A percentile compares a stretch with the other conserved stretches of the same genome.
Conservation (phyloP, 2,329 filamentous ascomycete species). For the Penicillium janthinellum region DNA sequence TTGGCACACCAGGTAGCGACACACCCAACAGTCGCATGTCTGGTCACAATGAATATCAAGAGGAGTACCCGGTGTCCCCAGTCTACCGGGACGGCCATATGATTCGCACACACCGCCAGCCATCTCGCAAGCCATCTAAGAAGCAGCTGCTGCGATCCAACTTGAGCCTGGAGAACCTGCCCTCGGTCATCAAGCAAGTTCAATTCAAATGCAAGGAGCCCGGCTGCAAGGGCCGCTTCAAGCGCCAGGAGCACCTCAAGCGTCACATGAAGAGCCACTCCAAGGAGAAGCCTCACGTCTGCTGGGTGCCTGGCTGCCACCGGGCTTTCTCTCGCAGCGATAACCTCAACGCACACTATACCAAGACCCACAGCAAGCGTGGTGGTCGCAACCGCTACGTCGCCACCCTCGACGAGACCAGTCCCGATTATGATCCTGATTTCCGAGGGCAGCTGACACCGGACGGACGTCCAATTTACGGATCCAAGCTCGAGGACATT, state of each 20-base stretch:
- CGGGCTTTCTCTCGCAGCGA: slow-evolving; percentile 48
- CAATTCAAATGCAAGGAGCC: slow-evolving; percentile 46
- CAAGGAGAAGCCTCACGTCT: slow-evolving; percentile 47
- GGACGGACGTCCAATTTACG: slow-evolving; percentile 45
- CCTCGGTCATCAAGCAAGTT: slow-evolving; percentile 44
- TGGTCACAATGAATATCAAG: slow-evolving; percentile 38
- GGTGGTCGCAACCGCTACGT: slow-evolving; percentile 50
- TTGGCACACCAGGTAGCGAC: slow-evolving; percentile 38
- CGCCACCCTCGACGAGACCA: slow-evolving; percentile 47
- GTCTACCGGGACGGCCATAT: slow-evolving; percentile 34
- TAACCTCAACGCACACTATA: slow-evolving; percentile 50
- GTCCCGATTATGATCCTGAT: slow-evolving; percentile 46
- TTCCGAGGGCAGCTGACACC: slow-evolving; percentile 47
- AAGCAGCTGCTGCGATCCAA: slow-evolving; percentile 33
- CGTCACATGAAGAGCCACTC: slow-evolving; percentile 53
- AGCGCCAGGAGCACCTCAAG: slow-evolving; percentile 53
- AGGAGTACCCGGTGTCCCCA: slow-evolving; percentile 39
- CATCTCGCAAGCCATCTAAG: slow-evolving; percentile 40
- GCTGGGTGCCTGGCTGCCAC: slow-evolving; percentile 48
- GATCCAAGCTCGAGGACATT: slow-evolving; percentile 40
- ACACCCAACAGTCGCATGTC: slow-evolving; percentile 41
- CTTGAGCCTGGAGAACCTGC: slow-evolving; percentile 40
- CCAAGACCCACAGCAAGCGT: slow-evolving; percentile 50
- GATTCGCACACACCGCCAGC: slow-evolving; percentile 34
- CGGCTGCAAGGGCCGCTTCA: slow-evolving; percentile 50